A percentile compares a stretch with the other conserved stretches of the same genome.
These are phyloP conservation scores for Chlorella sp. DNA, from an alignment of 139 green algal species.

Conservation along the genomic window DNA sequence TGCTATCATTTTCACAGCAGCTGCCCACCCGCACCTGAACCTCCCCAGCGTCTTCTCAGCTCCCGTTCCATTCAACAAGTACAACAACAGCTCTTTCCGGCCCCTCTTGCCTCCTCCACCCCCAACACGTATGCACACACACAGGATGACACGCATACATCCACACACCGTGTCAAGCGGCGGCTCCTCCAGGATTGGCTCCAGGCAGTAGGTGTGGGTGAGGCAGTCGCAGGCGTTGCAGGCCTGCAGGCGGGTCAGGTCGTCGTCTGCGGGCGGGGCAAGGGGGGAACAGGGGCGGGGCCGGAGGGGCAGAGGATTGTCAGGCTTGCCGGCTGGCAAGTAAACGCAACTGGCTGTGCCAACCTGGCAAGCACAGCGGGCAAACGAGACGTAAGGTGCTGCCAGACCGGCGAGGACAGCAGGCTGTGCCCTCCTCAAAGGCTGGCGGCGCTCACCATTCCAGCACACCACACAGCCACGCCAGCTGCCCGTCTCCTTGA, in stretches of 20 bases:
- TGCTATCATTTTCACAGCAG: neutral
- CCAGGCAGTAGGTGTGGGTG: conserved; percentile 82
- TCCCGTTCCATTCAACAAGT: neutral
- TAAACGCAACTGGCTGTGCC: too few relatives aligned
- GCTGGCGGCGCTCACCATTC: conserved; percentile 28
- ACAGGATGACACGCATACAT: neutral
- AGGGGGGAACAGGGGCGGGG: too few relatives aligned
- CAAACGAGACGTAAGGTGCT: too few relatives aligned
- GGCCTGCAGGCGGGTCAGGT: conserved; percentile 62
- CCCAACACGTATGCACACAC: too few relatives aligned
- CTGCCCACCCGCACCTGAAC: too few relatives aligned
- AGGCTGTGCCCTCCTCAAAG: neutral
- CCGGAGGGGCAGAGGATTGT: neutral
- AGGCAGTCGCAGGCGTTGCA: conserved; percentile 76
- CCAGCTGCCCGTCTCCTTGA: conserved; percentile 20
- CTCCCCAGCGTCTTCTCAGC: too few relatives aligned
- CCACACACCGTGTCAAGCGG: conserved; percentile 38
- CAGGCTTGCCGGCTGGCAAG: too few relatives aligned
- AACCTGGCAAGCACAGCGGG: too few relatives aligned
- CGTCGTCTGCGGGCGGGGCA: conserved; percentile 48
- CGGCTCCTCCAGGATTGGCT: conserved; percentile 73
- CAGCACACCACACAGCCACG: conserved; percentile 63
- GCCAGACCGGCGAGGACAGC: too few relatives aligned
- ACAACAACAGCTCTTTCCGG: neutral
- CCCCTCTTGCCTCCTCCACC: too few relatives aligned